Evolutionary conservation across 495 filamentous ascomycete genomes (phyloP).

Genomic region (Trichoderma virens): DNA sequence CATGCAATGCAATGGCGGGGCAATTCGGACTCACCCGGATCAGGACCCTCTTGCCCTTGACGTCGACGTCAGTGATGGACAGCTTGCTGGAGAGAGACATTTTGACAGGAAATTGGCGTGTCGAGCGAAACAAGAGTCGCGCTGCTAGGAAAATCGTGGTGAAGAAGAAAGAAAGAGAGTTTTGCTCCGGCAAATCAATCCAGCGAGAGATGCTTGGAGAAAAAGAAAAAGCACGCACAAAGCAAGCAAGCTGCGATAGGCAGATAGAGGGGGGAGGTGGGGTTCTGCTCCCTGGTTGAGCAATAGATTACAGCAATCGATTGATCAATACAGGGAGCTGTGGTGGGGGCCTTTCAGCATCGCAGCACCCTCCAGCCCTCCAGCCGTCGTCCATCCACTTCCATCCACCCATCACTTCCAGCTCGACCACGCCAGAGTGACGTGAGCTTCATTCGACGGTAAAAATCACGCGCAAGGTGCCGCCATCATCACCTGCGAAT

Average conservation of each 20-base stretch:
- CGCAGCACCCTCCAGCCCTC: too few relatives aligned
- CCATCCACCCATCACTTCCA: background rate
- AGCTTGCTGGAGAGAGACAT: constrained; percentile 99
- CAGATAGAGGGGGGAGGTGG: background rate
- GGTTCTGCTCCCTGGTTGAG: background rate
- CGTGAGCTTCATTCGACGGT: constrained; percentile 1
- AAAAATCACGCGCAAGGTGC: background rate
- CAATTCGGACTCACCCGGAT: constrained; percentile 65
- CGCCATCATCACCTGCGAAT: background rate
- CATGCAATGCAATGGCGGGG: background rate
- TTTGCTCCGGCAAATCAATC: background rate
- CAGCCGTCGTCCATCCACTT: background rate
- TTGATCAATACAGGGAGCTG: constrained; percentile 1
- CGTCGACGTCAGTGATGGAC: constrained; percentile 88
- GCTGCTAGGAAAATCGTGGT: background rate
- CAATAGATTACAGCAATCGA: constrained; percentile 8
- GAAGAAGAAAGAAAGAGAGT: background rate
- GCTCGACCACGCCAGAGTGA: constrained; percentile 3
- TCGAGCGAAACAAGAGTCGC: background rate
- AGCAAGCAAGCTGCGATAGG: background rate
- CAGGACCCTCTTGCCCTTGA: constrained; percentile 95
- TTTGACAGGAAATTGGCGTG: constrained; percentile 21
- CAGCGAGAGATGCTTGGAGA: background rate
- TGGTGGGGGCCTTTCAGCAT: background rate
- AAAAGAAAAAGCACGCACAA: background rate